phyloP scores from a whole-genome alignment of 306 rosid genomes.

The Ormosia emarginata region DNA sequence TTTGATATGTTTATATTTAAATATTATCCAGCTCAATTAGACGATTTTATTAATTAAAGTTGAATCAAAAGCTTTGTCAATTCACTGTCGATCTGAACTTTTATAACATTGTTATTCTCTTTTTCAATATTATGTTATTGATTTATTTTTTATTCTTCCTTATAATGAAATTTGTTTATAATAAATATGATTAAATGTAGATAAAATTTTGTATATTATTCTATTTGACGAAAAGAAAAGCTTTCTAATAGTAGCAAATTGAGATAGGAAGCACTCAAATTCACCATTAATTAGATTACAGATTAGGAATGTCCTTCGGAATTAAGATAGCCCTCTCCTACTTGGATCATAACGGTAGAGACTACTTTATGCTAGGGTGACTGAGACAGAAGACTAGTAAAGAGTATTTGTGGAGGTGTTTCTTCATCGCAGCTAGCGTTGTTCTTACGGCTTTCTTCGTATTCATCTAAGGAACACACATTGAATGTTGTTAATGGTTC shows the following conservation, averaged over 20 bases:
- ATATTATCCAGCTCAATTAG: too few relatives aligned
- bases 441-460: slow-evolving; percentile 16
- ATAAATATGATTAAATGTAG: not conserved
- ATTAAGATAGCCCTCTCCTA: not conserved
- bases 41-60: too few relatives aligned
- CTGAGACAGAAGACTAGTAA: slow-evolving; percentile 21
- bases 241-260: not conserved
- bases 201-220: not conserved
- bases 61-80: too few relatives aligned
- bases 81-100: too few relatives aligned
- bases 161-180: not conserved
- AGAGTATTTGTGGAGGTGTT: not conserved
- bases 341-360: not conserved
- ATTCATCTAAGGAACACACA: not conserved
- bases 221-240: not conserved
- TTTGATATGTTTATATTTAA: too few relatives aligned
- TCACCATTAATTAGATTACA: not conserved
- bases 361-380: slow-evolving; percentile 21
- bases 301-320: not conserved
- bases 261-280: not conserved
- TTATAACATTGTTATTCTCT: not conserved
- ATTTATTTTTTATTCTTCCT: not conserved
- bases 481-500: slow-evolving; percentile 20
- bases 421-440: slow-evolving; percentile 16
- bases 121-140: not conserved